Percentiles rank a stretch among this genome's conserved stretches.
Conservation (phyloP, 192 early-diverging fungal genomes). For the Entomortierella beljakovae region DNA sequence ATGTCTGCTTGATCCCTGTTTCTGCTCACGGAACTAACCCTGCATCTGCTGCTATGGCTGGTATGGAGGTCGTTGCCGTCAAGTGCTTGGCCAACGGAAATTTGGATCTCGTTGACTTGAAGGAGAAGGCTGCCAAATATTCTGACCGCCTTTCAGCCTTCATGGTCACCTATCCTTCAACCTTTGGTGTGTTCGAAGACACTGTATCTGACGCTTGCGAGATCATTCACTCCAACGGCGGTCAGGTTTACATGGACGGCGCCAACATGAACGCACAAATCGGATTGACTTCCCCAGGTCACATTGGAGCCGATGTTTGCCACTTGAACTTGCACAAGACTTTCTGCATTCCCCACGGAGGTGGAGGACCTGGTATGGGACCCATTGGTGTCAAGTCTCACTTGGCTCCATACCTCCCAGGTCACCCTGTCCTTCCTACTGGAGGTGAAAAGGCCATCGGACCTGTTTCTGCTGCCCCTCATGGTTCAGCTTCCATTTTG, state of each 20-base stretch:
- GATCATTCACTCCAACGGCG: slow-evolving; percentile 93
- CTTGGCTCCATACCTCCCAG: slow-evolving; percentile 92
- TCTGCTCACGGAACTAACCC: slow-evolving; percentile 99
- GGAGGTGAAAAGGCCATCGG: slow-evolving; percentile 86
- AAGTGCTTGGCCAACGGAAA: slow-evolving; percentile 94
- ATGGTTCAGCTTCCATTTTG: slow-evolving; percentile 94
- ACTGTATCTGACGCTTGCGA: slow-evolving; percentile 88
- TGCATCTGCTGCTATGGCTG: slow-evolving; percentile 97
- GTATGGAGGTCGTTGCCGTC: slow-evolving; percentile 92
- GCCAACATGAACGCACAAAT: slow-evolving; percentile 93
- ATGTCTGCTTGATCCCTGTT: slow-evolving; percentile 96
- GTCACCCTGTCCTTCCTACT: slow-evolving; percentile 84
- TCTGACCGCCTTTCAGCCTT: slow-evolving; percentile 89
- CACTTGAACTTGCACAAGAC: slow-evolving; percentile 99
- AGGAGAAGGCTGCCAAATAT: slow-evolving; percentile 90
- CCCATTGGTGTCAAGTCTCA: slow-evolving; percentile 95
- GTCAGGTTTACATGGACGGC: slow-evolving; percentile 99
- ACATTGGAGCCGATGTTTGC: slow-evolving; percentile 99
- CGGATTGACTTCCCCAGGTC: slow-evolving; percentile 85
- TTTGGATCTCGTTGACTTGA: slow-evolving; percentile 91
- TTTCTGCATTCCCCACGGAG: slow-evolving; percentile 98
- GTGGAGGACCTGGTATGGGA: slow-evolving; percentile 98
- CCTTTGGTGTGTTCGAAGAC: slow-evolving; percentile 98
- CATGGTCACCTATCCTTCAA: slow-evolving; percentile 99
- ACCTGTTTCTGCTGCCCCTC: slow-evolving; percentile 96